phyloP scores from a whole-genome alignment of 2,329 filamentous ascomycete species.

The Pestalotiopsis sp. region DNA sequence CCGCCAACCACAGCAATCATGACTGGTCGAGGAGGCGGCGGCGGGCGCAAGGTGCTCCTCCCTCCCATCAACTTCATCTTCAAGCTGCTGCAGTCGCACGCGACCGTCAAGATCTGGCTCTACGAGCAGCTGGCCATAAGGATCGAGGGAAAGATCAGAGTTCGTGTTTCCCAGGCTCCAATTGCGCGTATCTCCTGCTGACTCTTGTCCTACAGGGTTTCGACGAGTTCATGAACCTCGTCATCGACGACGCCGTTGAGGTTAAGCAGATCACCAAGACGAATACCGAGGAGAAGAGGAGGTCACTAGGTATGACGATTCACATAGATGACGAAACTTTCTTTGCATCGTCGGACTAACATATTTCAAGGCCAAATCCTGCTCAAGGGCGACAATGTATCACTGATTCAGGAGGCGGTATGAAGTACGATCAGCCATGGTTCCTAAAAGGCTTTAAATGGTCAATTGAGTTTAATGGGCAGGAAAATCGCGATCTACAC shows the following conservation, averaged over 20 bases:
- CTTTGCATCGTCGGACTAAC: constrained; percentile 19
- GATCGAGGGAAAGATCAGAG: constrained; percentile 95
- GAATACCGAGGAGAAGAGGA: constrained; percentile 72
- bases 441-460: constrained; percentile 16
- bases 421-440: constrained; percentile 28
- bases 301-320: constrained; percentile 68
- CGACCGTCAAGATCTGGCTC: constrained; percentile 90
- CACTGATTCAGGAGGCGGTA: constrained; percentile 52
- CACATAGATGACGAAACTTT: background rate
- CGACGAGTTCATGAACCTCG: constrained; percentile 99
- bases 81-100: constrained; percentile 81
- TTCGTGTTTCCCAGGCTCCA: constrained; percentile 42
- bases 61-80: constrained; percentile 82
- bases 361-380: constrained; percentile 57
- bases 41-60: constrained; percentile 59
- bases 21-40: constrained; percentile 61
- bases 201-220: constrained; percentile 66
- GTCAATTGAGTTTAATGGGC: background rate
- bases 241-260: constrained; percentile 92
- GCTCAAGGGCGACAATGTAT: constrained; percentile 68
- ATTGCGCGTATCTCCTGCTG: background rate
- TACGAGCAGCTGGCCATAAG: constrained; percentile 93
- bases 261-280: constrained; percentile 83
- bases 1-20: constrained; percentile 35
- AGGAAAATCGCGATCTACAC: background rate